Base-by-base conservation (phyloP, 805 yeast genomes). In the Candida orba region DNA sequence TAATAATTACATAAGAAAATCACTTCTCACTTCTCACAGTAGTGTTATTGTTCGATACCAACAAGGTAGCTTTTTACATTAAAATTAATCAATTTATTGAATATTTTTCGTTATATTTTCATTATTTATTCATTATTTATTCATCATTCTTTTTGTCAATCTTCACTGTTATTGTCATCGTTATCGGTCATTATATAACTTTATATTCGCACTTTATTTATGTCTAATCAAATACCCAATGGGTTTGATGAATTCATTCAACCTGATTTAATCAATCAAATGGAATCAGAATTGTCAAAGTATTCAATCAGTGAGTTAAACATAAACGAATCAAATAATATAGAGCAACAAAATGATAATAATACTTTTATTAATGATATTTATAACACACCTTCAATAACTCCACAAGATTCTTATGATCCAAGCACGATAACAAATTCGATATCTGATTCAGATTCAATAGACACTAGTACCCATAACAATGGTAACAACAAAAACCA, bases 271-370 rank as follows among this genome's bases (percentile, higher is more conserved):
- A 23, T 36, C 17, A n/a, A 24, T n/a, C 31, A 36, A 36, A 27
- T 40, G 14, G 43, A 40, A 30, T 10, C 38, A 20, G 39, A 40
- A 14, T 17, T 40, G 29, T 37, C 40, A 8, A 37, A 30, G 14
- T 37, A 37, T 20, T 29, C 40, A 8, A 29, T 37, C n/a, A 14
- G 18, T 29, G 31, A 24, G 2, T 9, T 13, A 12, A 18, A 15
- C 14, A 13, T 12, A 15, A 18, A 33, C 8, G 35, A 18, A 8
- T 18, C 36, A 34, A 13, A 18, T 9, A 24, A 23, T 36, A 10
- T n/a, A n/a, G 12, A 14, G n/a, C 18, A 23, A 10, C 15, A 36
- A 15, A 9, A 10, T 27, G 29, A 27, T 13, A 27, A 27, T 27
- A 27, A 27, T 27, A 6, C 29, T n/a, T 32, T 15, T 9, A 32